Conservation (phyloP, 2,329 filamentous ascomycete genomes). For the Daldinia sp. region DNA sequence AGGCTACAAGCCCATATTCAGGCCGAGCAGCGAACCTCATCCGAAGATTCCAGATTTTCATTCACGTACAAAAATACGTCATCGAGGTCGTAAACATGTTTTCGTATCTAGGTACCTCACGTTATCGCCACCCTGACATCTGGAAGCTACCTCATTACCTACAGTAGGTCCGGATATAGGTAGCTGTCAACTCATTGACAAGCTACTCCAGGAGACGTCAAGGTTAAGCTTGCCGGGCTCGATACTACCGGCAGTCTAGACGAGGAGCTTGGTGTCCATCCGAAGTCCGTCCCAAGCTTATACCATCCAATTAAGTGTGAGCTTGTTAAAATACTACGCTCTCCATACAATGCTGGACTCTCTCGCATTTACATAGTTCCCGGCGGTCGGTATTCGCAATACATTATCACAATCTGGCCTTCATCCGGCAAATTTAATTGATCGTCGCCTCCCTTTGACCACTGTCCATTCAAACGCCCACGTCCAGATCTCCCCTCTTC, state of each 20-base stretch:
- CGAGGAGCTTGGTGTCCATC: constrained; percentile 6
- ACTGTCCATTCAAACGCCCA: constrained; percentile 26
- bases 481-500: constrained; percentile 26
- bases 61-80: constrained; percentile 20
- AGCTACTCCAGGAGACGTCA: constrained; percentile 9
- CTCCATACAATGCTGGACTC: constrained; percentile 21
- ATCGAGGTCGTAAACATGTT: constrained; percentile 17
- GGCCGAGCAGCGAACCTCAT: constrained; percentile 7
- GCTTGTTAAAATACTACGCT: constrained; percentile 11
- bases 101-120: background rate
- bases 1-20: constrained; percentile 9
- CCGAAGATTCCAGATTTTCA: background rate
- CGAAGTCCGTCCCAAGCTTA: constrained; percentile 4
- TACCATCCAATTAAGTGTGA: constrained; percentile 12
- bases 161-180: background rate
- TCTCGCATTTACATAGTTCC: constrained; percentile 20
- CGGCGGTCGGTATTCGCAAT: constrained; percentile 30
- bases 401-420: constrained; percentile 28
- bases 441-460: constrained; percentile 35
- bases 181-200: constrained; percentile 4
- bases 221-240: background rate
- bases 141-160: constrained; percentile 14
- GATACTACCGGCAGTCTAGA: constrained; percentile 28
- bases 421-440: constrained; percentile 42
- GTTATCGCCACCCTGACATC: constrained; percentile 1